A percentile compares a stretch with the other conserved stretches of the same genome.
These are phyloP conservation scores for Monosporascus sp. DNA, from an alignment of 2,329 filamentous ascomycete genomes.

Conservation along the genomic window DNA sequence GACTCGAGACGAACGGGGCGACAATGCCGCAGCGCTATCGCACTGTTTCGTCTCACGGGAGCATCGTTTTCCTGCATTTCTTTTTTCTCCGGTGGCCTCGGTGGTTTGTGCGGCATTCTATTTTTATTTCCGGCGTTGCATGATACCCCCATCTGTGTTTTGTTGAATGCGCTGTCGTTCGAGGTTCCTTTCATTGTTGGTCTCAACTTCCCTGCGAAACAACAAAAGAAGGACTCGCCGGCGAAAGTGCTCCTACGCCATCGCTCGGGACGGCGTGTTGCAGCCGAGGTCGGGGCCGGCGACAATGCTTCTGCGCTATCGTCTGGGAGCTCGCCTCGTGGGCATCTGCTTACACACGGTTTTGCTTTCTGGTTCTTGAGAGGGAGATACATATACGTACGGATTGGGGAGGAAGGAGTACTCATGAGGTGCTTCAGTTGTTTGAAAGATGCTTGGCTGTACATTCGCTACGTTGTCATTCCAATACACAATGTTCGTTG, in stretches of 20 bases:
- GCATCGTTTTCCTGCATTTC: constrained; percentile 11
- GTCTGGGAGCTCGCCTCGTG: constrained; percentile 29
- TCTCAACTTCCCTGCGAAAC: neutral
- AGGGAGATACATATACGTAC: constrained; percentile 5
- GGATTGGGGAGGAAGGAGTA: neutral
- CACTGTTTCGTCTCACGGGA: constrained; percentile 12
- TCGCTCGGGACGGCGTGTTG: constrained; percentile 42
- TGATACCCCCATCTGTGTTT: constrained; percentile 50
- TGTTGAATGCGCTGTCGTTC: constrained; percentile 44
- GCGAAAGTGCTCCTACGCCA: constrained; percentile 43
- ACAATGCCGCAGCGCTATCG: constrained; percentile 38
- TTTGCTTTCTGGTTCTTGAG: constrained; percentile 18
- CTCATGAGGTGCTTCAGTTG: too few species aligned
- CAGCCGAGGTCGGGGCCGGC: constrained; percentile 33
- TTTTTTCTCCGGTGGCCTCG: constrained; percentile 7
- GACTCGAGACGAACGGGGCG: constrained; percentile 16
- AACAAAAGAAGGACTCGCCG: constrained; percentile 25
- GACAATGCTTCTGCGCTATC: constrained; percentile 55
- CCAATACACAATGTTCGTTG: constrained; percentile 11
- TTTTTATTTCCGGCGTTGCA: constrained; percentile 26
- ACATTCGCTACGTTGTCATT: constrained; percentile 17
- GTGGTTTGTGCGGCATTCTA: constrained; percentile 14
- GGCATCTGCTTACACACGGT: constrained; percentile 27
- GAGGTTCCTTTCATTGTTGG: constrained; percentile 16
- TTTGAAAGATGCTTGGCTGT: constrained; percentile 7